These are phyloP conservation scores for Lactarius quietus DNA, from an alignment of 768 basidiomycete genomes.

Conservation along the genomic window DNA sequence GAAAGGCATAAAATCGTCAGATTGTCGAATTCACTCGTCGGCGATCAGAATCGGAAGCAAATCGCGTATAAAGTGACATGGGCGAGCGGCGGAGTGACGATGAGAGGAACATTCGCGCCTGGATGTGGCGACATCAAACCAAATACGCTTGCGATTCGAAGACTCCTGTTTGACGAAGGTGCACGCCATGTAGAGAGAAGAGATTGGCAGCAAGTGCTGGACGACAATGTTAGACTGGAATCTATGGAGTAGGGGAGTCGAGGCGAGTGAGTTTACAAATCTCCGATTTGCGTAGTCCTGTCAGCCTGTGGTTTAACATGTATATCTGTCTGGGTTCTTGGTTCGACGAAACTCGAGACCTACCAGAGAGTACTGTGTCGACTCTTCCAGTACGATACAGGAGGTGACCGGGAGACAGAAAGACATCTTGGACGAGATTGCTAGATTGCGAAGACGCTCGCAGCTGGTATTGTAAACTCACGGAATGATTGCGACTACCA, in stretches of 20 bases:
- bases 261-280: not conserved
- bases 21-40: not conserved
- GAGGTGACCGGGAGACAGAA: not conserved
- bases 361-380: not conserved
- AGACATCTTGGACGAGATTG: not conserved
- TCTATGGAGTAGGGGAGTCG: not conserved
- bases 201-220: conserved; percentile 10
- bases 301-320: not conserved
- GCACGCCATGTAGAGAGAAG: conserved; percentile 2
- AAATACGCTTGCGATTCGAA: conserved; percentile 11
- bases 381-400: not conserved
- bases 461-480: not conserved
- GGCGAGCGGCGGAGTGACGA: not conserved
- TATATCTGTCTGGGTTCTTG: not conserved
- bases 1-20: not conserved
- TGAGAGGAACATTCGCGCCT: conserved; percentile 19
- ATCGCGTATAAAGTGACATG: conserved; percentile 17
- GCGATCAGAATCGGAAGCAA: conserved; percentile 12
- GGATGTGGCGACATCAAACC: conserved; percentile 18
- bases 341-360: not conserved
- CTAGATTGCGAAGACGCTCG: not conserved
- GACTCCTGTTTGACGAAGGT: conserved; percentile 17
- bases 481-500: not conserved
- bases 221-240: not conserved
- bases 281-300: not conserved